These are phyloP conservation scores for Geotrichum aggregatum DNA, from an alignment of 1,139 yeast species.

Conservation along the genomic window DNA sequence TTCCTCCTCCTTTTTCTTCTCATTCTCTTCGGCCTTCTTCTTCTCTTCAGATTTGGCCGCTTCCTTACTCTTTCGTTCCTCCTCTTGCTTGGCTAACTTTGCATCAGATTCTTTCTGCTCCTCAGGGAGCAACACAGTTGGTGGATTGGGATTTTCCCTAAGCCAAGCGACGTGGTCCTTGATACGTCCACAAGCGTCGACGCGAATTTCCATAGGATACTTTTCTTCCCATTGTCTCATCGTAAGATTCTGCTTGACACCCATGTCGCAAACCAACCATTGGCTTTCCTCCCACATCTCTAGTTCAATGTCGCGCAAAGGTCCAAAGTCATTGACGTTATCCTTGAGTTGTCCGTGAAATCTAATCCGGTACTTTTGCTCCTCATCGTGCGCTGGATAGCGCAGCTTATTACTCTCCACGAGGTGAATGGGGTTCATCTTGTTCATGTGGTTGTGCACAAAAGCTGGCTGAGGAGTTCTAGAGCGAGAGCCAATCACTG, in stretches of 20 bases:
- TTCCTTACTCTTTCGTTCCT: conserved; percentile 1
- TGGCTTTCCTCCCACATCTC: conserved; percentile 60
- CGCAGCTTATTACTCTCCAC: not conserved
- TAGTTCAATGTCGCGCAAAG: conserved; percentile 50
- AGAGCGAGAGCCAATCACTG: conserved; percentile 25
- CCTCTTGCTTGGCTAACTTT: not conserved
- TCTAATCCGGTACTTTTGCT: conserved; percentile 14
- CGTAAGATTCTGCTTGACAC: conserved; percentile 36
- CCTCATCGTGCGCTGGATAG: conserved; percentile 9
- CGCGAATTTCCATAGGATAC: conserved; percentile 47
- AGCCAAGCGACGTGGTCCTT: conserved; percentile 36
- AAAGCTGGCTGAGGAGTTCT: conserved; percentile 48
- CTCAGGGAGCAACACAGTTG: conserved; percentile 6
- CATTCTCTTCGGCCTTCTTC: not conserved
- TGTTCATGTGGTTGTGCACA: conserved; percentile 64
- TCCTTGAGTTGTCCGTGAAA: conserved; percentile 55
- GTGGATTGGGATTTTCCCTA: conserved; percentile 12
- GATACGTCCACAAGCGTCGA: conserved; percentile 31
- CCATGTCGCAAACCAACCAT: conserved; percentile 52
- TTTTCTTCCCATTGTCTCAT: conserved; percentile 45
- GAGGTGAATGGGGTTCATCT: conserved; percentile 48
- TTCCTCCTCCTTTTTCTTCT: not conserved
- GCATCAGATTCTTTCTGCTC: conserved; percentile 3
- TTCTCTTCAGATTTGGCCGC: not conserved
- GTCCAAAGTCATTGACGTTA: conserved; percentile 43